Evolutionary conservation across 441 rosid genomes (phyloP).

Genomic region (Theobroma grandiflorum): DNA sequence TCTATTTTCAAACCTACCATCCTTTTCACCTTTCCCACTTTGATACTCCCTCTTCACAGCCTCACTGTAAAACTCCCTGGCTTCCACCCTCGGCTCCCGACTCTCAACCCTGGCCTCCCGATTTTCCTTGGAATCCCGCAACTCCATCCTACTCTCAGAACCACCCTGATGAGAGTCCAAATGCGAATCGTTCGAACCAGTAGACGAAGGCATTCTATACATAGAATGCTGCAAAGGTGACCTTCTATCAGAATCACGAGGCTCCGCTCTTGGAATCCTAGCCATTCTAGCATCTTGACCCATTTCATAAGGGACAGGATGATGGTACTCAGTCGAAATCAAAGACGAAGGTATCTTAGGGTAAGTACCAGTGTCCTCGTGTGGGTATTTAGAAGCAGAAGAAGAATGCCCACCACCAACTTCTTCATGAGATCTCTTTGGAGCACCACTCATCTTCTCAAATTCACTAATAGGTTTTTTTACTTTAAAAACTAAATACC

Average conservation of each 20-base stretch:
- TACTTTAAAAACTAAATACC: not conserved
- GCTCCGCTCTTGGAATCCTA: conserved; percentile 74
- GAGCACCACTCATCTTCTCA: conserved; percentile 76
- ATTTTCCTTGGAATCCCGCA: conserved; percentile 68
- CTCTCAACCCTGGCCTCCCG: conserved; percentile 66
- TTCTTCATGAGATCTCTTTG: conserved; percentile 92
- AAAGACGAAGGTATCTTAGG: conserved; percentile 68
- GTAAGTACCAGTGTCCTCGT: conserved; percentile 68
- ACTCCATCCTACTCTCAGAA: conserved; percentile 63
- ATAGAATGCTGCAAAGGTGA: conserved; percentile 78
- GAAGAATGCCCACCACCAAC: conserved; percentile 72
- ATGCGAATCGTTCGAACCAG: conserved; percentile 61
- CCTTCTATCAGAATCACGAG: conserved; percentile 85
- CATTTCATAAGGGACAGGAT: conserved; percentile 55
- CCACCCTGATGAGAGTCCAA: conserved; percentile 56
- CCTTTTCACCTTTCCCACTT: conserved; percentile 71
- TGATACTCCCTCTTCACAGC: conserved; percentile 73
- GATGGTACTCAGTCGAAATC: conserved; percentile 58
- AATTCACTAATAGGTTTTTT: not conserved
- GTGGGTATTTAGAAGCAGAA: conserved; percentile 70
- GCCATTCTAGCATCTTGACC: conserved; percentile 63
- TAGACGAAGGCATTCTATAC: conserved; percentile 61
- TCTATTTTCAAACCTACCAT: conserved; percentile 66
- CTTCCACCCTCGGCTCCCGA: conserved; percentile 66
- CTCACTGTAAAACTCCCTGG: conserved; percentile 63